Evolutionary conservation across 257 asterid genomes (phyloP).

Genomic region (Solanum paucissectum): DNA sequence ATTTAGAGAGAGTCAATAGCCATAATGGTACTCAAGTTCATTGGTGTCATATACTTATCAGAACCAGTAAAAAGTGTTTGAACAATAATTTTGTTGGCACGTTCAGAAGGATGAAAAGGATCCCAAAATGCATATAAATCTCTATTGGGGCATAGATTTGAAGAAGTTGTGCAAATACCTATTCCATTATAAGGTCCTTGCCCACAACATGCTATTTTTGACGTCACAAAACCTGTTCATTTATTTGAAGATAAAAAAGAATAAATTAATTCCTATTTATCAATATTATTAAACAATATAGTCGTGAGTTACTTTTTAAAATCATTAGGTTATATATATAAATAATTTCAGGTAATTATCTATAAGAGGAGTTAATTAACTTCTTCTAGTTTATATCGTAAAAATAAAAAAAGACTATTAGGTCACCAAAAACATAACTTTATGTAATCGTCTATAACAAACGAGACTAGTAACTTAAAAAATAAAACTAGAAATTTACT

Average conservation of each 20-base stretch:
- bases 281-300: neutral
- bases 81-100: constrained; percentile 31
- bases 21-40: constrained; percentile 44
- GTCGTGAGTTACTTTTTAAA: neutral
- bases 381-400: neutral
- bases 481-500: neutral
- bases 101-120: constrained; percentile 36
- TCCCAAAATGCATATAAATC: constrained; percentile 36
- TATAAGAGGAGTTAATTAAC: neutral
- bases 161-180: constrained; percentile 26
- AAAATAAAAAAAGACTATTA: neutral
- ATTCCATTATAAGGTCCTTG: constrained; percentile 38
- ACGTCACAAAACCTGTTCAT: constrained; percentile 21
- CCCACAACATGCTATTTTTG: constrained; percentile 41
- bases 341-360: neutral
- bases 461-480: neutral
- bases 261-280: neutral
- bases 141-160: constrained; percentile 27
- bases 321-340: neutral
- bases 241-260: neutral
- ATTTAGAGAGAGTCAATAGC: constrained; percentile 11
- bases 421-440: neutral
- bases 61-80: constrained; percentile 17
- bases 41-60: constrained; percentile 25
- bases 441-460: neutral